phyloP scores from a whole-genome alignment of 2,329 filamentous ascomycete genomes.

The Ascochyta pisi region DNA sequence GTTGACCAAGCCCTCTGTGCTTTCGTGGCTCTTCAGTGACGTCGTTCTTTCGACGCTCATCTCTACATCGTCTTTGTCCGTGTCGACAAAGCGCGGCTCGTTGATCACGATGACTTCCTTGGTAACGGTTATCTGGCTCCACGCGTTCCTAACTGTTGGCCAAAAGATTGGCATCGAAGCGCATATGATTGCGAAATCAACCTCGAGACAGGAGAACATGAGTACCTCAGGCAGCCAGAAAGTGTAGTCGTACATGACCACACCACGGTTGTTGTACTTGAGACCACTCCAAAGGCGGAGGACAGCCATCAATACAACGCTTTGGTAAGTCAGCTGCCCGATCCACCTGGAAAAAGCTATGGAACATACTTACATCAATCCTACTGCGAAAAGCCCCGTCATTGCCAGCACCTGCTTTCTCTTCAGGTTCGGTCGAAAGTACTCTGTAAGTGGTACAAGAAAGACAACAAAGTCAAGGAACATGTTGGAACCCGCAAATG shows the following conservation, averaged over 20 bases:
- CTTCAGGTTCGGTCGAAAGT: conserved; percentile 29
- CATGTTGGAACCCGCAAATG: conserved; percentile 41
- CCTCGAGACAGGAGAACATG: conserved; percentile 41
- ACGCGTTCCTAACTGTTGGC: conserved; percentile 36
- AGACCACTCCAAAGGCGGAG: conserved; percentile 39
- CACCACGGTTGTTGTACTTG: conserved; percentile 20
- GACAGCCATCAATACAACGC: conserved; percentile 39
- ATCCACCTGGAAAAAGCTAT: not conserved
- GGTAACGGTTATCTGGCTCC: conserved; percentile 42
- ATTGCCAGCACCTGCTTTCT: conserved; percentile 37
- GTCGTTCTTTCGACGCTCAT: conserved; percentile 13
- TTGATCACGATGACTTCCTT: conserved; percentile 41
- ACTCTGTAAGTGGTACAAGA: conserved; percentile 35
- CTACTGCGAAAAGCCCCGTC: conserved; percentile 18
- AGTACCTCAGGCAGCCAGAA: conserved; percentile 38
- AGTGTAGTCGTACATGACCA: conserved; percentile 36
- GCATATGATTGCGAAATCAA: conserved; percentile 46
- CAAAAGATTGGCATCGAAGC: conserved; percentile 49
- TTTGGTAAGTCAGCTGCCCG: conserved; percentile 16
- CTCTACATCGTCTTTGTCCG: conserved; percentile 21
- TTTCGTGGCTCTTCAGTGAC: conserved; percentile 26
- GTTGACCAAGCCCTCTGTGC: conserved; percentile 26
- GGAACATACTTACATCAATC: conserved; percentile 8
- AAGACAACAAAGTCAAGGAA: conserved; percentile 40
- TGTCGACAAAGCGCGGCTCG: conserved; percentile 22